Base-by-base conservation (phyloP, 768 basidiomycete species). In the Suillus alpinus region DNA sequence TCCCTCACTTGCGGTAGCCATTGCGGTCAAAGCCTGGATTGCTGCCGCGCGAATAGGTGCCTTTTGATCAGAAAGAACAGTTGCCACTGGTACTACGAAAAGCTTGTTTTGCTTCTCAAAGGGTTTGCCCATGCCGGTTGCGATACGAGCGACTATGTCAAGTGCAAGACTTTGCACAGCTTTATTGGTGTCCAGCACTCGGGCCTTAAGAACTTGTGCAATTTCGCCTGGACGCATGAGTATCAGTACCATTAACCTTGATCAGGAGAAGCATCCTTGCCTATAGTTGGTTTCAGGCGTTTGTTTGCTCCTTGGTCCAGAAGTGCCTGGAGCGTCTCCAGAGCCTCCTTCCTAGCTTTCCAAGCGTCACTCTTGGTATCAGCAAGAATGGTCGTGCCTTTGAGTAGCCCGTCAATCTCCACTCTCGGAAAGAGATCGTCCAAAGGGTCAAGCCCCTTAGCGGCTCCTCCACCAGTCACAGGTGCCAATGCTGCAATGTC, bases 381-480 rank as follows among this genome's bases (percentile, higher is more conserved):
- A 2, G 86, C 80, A 16, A 97, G 75, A 51, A 95, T 89, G 5
- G 87, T 86, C 0, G 93, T 93, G 26, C 89, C 89, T 64, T 89
- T 89, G 58, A 98, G 78, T 29, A 99, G 74, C 58, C 84, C 80
- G 65, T 98, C 95, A 43, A 98, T 79, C 68, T 99, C 97, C 43
- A 98, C 91, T 32, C 97, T 86, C 31, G 97, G 97, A 72, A 97
- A 96, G 43, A 99, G 80, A 52, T 97, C 95, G 65, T 98, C 97
- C 64, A 98, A 69, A 12, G 95, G 86, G 72, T 98, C 94, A 6
- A 57, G 66, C 7, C 75, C 74, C 37, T 77, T 76, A 10, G 70
- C 75, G 52, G 72, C 75, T 50, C 79, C 82, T 37, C 78, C 73
- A 14, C 78, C 75, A n/a, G 77, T 69, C 6, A 78, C 71, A 0